These are phyloP conservation scores for Gnomoniopsis smithogilvyi DNA, from an alignment of 2,329 filamentous ascomycete genomes.

Conservation along the genomic window DNA sequence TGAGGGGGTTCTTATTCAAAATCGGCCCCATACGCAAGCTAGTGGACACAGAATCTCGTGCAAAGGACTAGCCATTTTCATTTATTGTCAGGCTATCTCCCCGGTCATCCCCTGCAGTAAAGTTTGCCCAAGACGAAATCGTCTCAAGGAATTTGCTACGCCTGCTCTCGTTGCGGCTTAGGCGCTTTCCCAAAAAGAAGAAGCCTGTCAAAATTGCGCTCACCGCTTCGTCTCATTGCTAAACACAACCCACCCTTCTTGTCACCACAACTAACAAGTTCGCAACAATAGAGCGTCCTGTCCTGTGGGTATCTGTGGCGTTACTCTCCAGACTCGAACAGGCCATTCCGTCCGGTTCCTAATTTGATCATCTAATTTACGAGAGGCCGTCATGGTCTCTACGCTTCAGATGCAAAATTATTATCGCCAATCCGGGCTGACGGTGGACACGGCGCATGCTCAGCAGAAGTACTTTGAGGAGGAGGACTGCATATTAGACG, in stretches of 20 bases:
- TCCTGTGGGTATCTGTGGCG: background rate
- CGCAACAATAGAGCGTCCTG: constrained; percentile 4
- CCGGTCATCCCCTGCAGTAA: background rate
- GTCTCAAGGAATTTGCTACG: background rate
- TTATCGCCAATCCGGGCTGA: constrained; percentile 48
- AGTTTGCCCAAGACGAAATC: background rate
- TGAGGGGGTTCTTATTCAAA: background rate
- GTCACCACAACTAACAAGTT: constrained; percentile 7
- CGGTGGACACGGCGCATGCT: constrained; percentile 50
- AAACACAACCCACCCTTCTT: background rate
- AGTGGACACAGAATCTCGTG: background rate
- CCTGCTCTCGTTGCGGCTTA: no score
- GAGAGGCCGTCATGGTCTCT: constrained; percentile 44
- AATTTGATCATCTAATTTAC: background rate
- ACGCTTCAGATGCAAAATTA: constrained; percentile 49
- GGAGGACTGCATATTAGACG: constrained; percentile 58
- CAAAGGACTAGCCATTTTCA: background rate
- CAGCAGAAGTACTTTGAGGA: constrained; percentile 58
- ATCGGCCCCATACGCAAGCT: background rate
- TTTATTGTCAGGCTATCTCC: background rate
- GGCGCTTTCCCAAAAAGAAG: background rate
- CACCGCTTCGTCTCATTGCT: constrained; percentile 18
- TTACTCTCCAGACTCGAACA: constrained; percentile 5
- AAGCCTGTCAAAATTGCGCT: background rate
- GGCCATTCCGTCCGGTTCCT: background rate